Evolutionary conservation across 2,329 filamentous ascomycete genomes (phyloP), one percentile per base, ranked within the genome.

Genomic region (Exophiala sp.): DNA sequence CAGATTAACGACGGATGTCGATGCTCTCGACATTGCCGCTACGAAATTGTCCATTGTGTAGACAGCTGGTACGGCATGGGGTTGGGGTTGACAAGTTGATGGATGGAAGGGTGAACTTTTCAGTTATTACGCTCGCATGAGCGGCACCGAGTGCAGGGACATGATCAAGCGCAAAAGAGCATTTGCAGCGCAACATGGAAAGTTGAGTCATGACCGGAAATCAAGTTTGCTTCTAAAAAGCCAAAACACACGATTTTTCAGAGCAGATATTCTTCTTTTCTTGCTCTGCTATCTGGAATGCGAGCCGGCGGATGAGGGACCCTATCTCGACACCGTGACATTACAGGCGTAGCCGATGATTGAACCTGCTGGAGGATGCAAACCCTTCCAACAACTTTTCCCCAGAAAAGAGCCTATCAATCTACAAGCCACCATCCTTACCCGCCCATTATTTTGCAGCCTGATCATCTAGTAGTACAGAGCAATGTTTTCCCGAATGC

Each of bases 21-120:
- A 98, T 75, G 93, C 93, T 68, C 86, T 98, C 65, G 93, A 98
- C 78, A 96, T 98, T 75, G 94, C 93, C 60, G 94, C 93, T 68
- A 97, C 93, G 75, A 98, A 97, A 86, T 85, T 98, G 65, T 85
- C 86, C 65, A 93, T 98, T 69, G 93, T 97, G 72, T 97, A 95
- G 53, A 49, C 39, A 19, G 32, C 21, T 48, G 35, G 23, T 18
- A 19, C 8, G 43, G 48, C n/a, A 40, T 10, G 45, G 35, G 40
- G 23, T 43, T 34, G 32, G 29, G 46, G 24, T 35, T 18, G 16
- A 32, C n/a, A 18, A 22, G n/a, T 16, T 66, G 62, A 52, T 56
- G 60, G 24, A 27, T 27, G 44, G 66, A 63, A 64, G 60, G 16
- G 14, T 37, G 34, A 37, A 9, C 34, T 63, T 68, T n/a, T 65